A percentile compares a stretch with the other conserved stretches of the same genome.
These are phyloP conservation scores for Globisporangium parvum DNA, from an alignment of 352 stramenopile genomes.

Conservation along the genomic window DNA sequence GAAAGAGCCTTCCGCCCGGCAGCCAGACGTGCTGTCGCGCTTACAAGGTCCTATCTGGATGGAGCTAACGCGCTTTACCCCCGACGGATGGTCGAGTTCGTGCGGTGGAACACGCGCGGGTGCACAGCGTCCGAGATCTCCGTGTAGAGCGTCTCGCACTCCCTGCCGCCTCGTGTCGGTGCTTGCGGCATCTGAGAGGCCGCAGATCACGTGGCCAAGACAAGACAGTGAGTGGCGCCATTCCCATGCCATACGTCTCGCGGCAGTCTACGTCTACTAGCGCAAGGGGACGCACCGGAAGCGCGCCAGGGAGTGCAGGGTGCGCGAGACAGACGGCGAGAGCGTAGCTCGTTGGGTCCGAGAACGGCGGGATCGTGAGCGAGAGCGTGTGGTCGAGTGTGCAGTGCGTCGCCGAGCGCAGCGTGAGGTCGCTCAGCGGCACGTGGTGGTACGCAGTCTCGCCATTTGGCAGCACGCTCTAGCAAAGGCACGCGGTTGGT, in stretches of 20 bases:
- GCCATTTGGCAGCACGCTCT: conserved; percentile 38
- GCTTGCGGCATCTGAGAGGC: background rate
- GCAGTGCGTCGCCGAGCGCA: conserved; percentile 14
- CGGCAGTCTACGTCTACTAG: background rate
- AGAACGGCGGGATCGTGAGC: conserved; percentile 42
- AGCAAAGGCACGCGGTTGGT: no score
- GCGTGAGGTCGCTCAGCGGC: conserved; percentile 16
- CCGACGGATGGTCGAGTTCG: conserved; percentile 27
- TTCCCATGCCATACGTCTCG: background rate
- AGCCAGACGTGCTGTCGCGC: no score
- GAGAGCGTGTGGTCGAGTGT: conserved; percentile 29
- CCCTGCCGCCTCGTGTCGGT: background rate
- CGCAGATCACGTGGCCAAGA: background rate
- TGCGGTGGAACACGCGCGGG: conserved; percentile 37
- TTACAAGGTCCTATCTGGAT: no score
- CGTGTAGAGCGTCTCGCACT: conserved; percentile 14
- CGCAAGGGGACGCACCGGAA: conserved; percentile 5
- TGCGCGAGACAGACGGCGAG: conserved; percentile 36
- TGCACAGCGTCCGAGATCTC: conserved; percentile 31
- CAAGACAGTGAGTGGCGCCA: background rate
- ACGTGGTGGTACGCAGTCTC: conserved; percentile 31
- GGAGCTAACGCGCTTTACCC: background rate
- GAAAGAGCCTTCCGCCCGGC: no score
- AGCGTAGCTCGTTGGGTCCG: conserved; percentile 39
- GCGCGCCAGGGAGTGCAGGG: conserved; percentile 18